Base-by-base conservation (phyloP, 2,329 filamentous ascomycete genomes). In the Exophiala sp. region DNA sequence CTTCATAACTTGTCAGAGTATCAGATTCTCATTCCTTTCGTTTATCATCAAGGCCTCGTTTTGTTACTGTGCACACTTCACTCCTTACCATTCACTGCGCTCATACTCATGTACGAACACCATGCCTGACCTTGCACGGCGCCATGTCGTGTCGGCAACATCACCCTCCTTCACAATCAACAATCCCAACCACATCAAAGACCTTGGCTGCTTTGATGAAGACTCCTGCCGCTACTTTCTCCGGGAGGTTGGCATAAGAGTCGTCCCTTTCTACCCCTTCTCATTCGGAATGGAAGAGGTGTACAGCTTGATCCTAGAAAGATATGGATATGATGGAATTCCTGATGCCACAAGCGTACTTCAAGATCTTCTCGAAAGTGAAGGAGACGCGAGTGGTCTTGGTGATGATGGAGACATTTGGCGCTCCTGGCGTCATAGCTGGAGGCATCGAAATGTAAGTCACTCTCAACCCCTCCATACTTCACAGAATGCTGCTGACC, bases 281-380 rank as follows among this genome's bases (percentile, higher is more conserved):
- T 54, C 54, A 11, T 55, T 62, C 35, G 64, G 64, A 33, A 65
- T 66, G 52, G 62, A 66, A 54, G 63, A 65, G 41, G 58, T 65
- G 32, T 64, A 63, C 35, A 58, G 49, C 42, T 49, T 55, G 35
- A 61, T 65, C 11, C 41, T 63, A 11, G 58, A 57, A 35, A 50
- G 52, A 40, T 66, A 63, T 54, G 64, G 64, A 12, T 50, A 56
- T 42, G 35, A 46, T 20, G 53, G 63, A 38, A 48, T 59, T 7
- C 52, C 58, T 1, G 59, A 65, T 51, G 64, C 55, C n/a, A 61
- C 62, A 20, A 62, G 62, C 41, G 54, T 65, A 1, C 57, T 65
- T 41, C 53, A 65, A 47, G 63, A 65, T 8, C 49, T 65, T 12
- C 56, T 66, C 16, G 63, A 65, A 48, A 59, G 60, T 24, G 64